Conservation (phyloP, 345 rosid genomes). For the Brassica nigra region DNA sequence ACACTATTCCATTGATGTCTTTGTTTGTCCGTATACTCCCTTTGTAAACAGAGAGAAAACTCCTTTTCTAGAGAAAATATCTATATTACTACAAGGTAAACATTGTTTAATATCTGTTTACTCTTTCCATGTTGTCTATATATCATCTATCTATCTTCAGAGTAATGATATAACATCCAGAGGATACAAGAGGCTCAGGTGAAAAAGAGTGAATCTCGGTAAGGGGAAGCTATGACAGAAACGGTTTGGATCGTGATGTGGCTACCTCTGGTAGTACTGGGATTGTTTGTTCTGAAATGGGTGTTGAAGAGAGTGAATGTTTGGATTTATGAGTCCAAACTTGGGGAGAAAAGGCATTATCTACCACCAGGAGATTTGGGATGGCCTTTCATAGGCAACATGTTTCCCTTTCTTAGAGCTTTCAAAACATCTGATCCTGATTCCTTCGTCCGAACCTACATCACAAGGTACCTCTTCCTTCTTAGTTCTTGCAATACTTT, state of each 20-base stretch:
- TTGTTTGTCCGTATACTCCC: conserved; percentile 32
- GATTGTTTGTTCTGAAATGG: conserved; percentile 47
- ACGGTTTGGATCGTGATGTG: conserved; percentile 6
- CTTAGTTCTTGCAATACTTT: neutral
- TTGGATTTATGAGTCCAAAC: conserved; percentile 60
- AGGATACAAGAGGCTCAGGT: conserved; percentile 7
- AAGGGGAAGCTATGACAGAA: conserved; percentile 25
- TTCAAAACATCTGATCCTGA: conserved; percentile 75
- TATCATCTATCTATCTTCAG: conserved; percentile 12
- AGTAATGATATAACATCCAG: conserved; percentile 1
- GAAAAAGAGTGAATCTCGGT: conserved; percentile 10
- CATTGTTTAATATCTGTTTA: neutral
- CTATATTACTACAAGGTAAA: neutral
- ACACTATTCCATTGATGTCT: conserved; percentile 19
- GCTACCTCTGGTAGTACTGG: conserved; percentile 24
- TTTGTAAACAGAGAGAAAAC: neutral
- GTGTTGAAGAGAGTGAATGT: conserved; percentile 49
- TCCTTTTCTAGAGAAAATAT: neutral
- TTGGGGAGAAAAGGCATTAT: conserved; percentile 50
- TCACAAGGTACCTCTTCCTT: conserved; percentile 44
- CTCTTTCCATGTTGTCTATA: conserved; percentile 3
- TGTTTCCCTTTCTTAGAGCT: conserved; percentile 83
- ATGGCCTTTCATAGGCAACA: conserved; percentile 85
- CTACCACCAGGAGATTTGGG: conserved; percentile 90
- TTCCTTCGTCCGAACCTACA: conserved; percentile 52